Evolutionary conservation across 2,329 filamentous ascomycete genomes (phyloP).

Genomic region (Botryotinia globosa): DNA sequence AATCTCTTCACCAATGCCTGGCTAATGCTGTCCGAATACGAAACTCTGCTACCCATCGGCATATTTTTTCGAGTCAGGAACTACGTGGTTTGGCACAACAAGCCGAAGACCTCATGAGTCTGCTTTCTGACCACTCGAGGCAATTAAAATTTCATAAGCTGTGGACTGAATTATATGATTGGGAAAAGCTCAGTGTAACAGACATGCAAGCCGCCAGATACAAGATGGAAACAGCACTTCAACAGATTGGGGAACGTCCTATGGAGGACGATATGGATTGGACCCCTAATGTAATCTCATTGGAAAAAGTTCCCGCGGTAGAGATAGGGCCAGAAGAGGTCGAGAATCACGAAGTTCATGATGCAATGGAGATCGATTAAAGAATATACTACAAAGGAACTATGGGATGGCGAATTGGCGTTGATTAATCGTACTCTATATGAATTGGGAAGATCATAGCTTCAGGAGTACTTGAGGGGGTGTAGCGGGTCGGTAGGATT

Average conservation of each 20-base stretch:
- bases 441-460: background rate
- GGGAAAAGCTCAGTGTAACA: conserved; percentile 27
- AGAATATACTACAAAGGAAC: background rate
- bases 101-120: conserved; percentile 34
- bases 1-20: conserved; percentile 29
- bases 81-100: conserved; percentile 33
- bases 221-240: conserved; percentile 30
- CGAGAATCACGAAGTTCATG: conserved; percentile 21
- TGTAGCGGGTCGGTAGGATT: background rate
- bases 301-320: conserved; percentile 29
- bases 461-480: background rate
- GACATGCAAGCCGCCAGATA: conserved; percentile 28
- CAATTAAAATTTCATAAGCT: conserved; percentile 33
- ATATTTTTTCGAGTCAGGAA: conserved; percentile 34
- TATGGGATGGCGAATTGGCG: background rate
- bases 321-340: conserved; percentile 12
- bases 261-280: conserved; percentile 39
- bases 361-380: conserved; percentile 35
- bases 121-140: conserved; percentile 34
- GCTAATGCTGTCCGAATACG: conserved; percentile 34
- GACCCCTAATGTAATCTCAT: conserved; percentile 36
- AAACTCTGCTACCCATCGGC: conserved; percentile 36
- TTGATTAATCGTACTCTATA: background rate
- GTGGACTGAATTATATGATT: conserved; percentile 30
- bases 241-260: conserved; percentile 34